A percentile compares a stretch with the other conserved stretches of the same genome.
Evolutionary conservation across 257 asterid genomes (phyloP).

Genomic region (Ophiorrhiza pumila): DNA sequence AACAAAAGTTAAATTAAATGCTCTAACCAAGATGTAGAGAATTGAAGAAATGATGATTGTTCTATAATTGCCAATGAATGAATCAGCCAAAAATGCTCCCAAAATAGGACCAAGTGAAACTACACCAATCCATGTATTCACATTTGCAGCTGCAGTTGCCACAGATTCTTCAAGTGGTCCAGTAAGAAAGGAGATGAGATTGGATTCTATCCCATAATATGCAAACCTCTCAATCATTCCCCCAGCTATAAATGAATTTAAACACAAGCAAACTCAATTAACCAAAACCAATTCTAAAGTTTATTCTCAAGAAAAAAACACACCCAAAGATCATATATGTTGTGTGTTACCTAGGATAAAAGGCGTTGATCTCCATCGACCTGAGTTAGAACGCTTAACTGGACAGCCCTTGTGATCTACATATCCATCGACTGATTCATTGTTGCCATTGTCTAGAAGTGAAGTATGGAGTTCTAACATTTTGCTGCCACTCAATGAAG

Average conservation of each 20-base stretch:
- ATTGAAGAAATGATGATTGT: conserved; percentile 25
- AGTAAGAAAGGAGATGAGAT: conserved; percentile 31
- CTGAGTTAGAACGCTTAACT: no score
- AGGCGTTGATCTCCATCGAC: no score
- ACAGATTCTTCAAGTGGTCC: conserved; percentile 34
- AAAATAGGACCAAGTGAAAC: conserved; percentile 30
- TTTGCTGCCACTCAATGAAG: no score
- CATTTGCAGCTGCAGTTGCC: conserved; percentile 31
- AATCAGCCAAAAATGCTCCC: conserved; percentile 37
- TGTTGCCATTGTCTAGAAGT: no score
- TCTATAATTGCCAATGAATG: conserved; percentile 28
- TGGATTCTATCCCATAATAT: conserved; percentile 30
- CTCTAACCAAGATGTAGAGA: conserved; percentile 34
- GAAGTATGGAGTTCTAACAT: no score
- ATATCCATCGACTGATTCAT: no score
- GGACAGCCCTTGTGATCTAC: no score
- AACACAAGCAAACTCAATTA: no score
- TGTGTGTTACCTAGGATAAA: no score
- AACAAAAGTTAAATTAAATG: conserved; percentile 10
- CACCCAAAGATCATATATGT: no score
- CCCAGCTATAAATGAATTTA: conserved; percentile 23
- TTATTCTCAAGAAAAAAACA: no score
- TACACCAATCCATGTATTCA: conserved; percentile 31
- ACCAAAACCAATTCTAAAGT: no score
- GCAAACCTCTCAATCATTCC: conserved; percentile 36